Conservation (phyloP, 352 stramenopile species). For the Pythium dissimile region DNA sequence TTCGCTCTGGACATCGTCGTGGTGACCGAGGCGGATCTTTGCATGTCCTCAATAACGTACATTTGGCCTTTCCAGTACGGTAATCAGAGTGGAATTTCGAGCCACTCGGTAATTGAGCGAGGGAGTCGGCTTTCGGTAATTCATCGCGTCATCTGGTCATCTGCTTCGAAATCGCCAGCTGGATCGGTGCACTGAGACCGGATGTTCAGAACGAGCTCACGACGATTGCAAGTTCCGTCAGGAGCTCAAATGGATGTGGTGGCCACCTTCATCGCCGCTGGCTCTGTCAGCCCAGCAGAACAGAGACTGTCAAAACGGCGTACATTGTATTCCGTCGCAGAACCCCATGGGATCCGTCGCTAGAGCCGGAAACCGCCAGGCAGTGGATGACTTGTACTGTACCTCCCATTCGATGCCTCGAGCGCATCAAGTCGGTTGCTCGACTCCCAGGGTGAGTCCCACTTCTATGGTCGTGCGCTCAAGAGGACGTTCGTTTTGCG, state of each 20-base stretch:
- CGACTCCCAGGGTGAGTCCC: not conserved
- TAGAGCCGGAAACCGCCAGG: no score
- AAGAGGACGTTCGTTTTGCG: no score
- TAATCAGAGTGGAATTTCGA: not conserved
- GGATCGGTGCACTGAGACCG: not conserved
- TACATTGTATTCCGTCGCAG: no score
- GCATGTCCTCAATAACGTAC: no score
- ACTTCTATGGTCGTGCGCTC: no score
- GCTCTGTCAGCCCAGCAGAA: not conserved
- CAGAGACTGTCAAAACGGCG: not conserved
- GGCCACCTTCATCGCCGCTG: not conserved
- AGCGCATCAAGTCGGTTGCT: not conserved
- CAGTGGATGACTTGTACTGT: no score
- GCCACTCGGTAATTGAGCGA: not conserved
- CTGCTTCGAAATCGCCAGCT: not conserved
- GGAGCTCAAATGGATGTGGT: conserved; percentile 15
- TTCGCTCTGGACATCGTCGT: not conserved
- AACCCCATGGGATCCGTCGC: no score
- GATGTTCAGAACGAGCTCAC: conserved; percentile 16
- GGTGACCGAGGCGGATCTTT: not conserved
- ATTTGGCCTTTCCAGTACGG: no score
- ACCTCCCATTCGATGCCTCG: not conserved
- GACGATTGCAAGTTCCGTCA: conserved; percentile 5
- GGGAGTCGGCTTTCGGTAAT: not conserved
- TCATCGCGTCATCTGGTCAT: not conserved